Percentiles rank a stretch among this genome's conserved stretches.
phyloP scores from a whole-genome alignment of 306 rosid species.

The Ammopiptanthus mongolicus region DNA sequence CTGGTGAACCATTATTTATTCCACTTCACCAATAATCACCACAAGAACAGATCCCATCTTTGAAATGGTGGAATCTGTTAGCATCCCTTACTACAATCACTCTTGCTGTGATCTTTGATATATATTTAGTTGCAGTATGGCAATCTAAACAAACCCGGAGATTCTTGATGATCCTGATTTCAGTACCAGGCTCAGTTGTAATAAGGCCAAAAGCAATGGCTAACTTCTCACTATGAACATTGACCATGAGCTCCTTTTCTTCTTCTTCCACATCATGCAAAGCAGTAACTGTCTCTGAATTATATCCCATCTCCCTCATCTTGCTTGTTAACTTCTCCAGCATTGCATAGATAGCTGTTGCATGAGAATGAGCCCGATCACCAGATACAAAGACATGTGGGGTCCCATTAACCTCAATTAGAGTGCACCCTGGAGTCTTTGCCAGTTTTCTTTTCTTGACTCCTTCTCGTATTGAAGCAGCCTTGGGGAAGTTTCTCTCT shows the following conservation, averaged over 20 bases:
- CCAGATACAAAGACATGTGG: conserved; percentile 74
- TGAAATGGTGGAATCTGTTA: conserved; percentile 91
- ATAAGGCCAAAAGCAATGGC: conserved; percentile 91
- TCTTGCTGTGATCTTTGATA: conserved; percentile 83
- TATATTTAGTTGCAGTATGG: conserved; percentile 79
- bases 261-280: conserved; percentile 97
- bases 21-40: conserved; percentile 85
- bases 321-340: conserved; percentile 75
- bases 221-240: conserved; percentile 88
- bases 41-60: conserved; percentile 81
- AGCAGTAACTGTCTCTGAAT: conserved; percentile 64
- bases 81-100: conserved; percentile 92
- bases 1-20: conserved; percentile 10
- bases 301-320: conserved; percentile 83
- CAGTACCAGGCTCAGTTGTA: conserved; percentile 70
- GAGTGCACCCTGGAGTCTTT: conserved; percentile 89
- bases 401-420: conserved; percentile 71
- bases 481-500: conserved; percentile 79
- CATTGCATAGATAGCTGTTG: conserved; percentile 69
- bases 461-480: conserved; percentile 76
- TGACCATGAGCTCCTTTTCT: conserved; percentile 87
- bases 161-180: conserved; percentile 88
- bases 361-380: conserved; percentile 72
- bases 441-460: conserved; percentile 68
- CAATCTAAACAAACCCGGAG: conserved; percentile 96